A percentile compares a stretch with the other conserved stretches of the same genome.
phyloP scores from a whole-genome alignment of 306 rosid genomes.

The Acacia confusa region DNA sequence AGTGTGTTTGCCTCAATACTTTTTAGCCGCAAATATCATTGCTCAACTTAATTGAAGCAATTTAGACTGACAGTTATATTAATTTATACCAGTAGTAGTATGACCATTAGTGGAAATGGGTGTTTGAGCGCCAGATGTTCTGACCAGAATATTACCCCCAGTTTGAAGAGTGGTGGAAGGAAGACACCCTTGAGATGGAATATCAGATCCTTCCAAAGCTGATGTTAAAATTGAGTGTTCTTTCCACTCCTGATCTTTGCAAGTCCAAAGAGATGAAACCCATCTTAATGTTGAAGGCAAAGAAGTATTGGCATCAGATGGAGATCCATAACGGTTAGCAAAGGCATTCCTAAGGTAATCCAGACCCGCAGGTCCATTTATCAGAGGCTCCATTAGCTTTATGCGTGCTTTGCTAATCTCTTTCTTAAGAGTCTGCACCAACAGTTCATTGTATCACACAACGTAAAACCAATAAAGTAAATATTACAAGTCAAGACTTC shows the following conservation, averaged over 20 bases:
- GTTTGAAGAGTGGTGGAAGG: constrained; percentile 76
- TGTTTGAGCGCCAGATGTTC: constrained; percentile 36
- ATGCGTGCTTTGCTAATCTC: constrained; percentile 94
- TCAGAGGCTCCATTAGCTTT: constrained; percentile 68
- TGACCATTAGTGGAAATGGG: constrained; percentile 34
- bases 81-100: constrained; percentile 44
- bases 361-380: constrained; percentile 86
- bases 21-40: not conserved
- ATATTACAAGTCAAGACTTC: not conserved
- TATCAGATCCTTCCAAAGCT: constrained; percentile 39
- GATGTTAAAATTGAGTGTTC: constrained; percentile 51
- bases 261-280: constrained; percentile 64
- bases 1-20: not conserved
- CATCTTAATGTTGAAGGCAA: constrained; percentile 65
- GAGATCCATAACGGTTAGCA: constrained; percentile 69
- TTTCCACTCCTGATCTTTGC: constrained; percentile 86
- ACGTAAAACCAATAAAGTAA: constrained; percentile 9
- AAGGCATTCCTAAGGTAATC: constrained; percentile 87
- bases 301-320: constrained; percentile 61
- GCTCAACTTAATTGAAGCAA: not conserved
- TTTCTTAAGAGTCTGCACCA: constrained; percentile 67
- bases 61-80: not conserved
- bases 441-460: constrained; percentile 27
- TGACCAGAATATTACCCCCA: constrained; percentile 65
- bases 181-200: constrained; percentile 57